Percentiles rank a stretch among this genome's conserved stretches.
Conservation (phyloP, 768 basidiomycete genomes). For the Lactarius vividus region DNA sequence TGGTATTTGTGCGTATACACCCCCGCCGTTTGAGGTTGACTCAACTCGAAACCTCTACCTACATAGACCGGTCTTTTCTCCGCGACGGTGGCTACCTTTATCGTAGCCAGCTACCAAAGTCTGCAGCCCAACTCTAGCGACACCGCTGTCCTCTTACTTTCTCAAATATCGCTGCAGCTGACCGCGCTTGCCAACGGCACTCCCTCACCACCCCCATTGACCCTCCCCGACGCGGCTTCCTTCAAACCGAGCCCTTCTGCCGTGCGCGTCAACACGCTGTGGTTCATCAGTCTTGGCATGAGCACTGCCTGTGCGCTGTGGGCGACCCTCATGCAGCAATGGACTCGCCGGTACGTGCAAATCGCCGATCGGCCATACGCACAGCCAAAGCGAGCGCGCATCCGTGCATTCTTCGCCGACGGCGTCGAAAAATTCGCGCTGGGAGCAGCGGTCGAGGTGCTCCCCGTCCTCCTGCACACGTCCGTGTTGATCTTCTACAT, state of each 20-base stretch:
- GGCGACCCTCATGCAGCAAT: slow-evolving; percentile 27
- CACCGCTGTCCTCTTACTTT: slow-evolving; percentile 16
- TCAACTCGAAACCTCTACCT: not conserved
- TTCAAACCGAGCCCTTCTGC: slow-evolving; percentile 5
- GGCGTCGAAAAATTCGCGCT: slow-evolving; percentile 19
- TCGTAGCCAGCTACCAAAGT: slow-evolving; percentile 26
- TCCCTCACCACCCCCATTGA: not conserved
- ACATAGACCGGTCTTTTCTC: slow-evolving; percentile 31
- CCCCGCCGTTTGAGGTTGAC: not conserved
- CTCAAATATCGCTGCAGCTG: slow-evolving; percentile 24
- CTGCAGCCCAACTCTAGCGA: slow-evolving; percentile 22
- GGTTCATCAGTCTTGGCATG: slow-evolving; percentile 23
- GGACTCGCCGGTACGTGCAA: slow-evolving; percentile 23
- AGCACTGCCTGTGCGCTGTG: slow-evolving; percentile 22
- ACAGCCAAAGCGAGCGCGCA: slow-evolving; percentile 22
- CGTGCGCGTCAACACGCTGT: slow-evolving; percentile 23
- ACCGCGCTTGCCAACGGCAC: not conserved
- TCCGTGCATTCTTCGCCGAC: slow-evolving; percentile 19
- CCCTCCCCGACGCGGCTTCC: not conserved
- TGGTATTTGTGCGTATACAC: slow-evolving; percentile 22
- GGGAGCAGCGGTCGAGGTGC: slow-evolving; percentile 22
- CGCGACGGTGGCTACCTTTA: slow-evolving; percentile 28
- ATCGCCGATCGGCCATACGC: slow-evolving; percentile 18
- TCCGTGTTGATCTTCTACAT: slow-evolving; percentile 25
- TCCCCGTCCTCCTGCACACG: slow-evolving; percentile 23